A percentile compares a stretch with the other conserved stretches of the same genome.
These are phyloP conservation scores for Berberis vulgaris DNA, from an alignment of 164 flowering plant genomes.

Conservation along the genomic window DNA sequence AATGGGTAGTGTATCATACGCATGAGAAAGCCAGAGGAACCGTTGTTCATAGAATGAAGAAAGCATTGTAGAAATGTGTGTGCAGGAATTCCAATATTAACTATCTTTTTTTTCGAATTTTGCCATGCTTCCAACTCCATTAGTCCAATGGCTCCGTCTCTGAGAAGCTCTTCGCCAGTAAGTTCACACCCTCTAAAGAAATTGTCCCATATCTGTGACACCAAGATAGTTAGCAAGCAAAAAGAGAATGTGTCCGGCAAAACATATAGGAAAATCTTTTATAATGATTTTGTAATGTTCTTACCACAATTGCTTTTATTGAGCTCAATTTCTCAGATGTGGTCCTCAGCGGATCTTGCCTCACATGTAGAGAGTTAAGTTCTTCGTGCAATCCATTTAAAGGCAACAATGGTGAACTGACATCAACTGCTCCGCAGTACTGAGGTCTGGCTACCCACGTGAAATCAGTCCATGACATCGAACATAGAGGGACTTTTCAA, in stretches of 20 bases:
- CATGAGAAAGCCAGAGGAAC: constrained; percentile 33
- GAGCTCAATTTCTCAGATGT: constrained; percentile 21
- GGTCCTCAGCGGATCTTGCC: constrained; percentile 20
- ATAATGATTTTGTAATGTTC: neutral
- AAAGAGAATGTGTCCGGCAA: neutral
- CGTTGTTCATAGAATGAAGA: constrained; percentile 29
- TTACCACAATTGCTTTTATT: constrained; percentile 25
- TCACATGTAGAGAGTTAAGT: constrained; percentile 7
- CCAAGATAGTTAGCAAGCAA: constrained; percentile 2
- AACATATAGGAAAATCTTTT: neutral
- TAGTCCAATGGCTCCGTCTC: constrained; percentile 17
- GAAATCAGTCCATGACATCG: constrained; percentile 12
- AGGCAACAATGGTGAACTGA: constrained; percentile 11
- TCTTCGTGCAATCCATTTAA: constrained; percentile 18
- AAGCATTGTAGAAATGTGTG: constrained; percentile 30
- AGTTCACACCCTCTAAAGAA: constrained; percentile 25
- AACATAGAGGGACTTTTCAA: constrained; percentile 1
- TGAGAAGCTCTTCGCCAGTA: constrained; percentile 24
- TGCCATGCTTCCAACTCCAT: constrained; percentile 25
- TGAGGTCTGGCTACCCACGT: constrained; percentile 24
- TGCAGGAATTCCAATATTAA: constrained; percentile 29
- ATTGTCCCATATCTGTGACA: constrained; percentile 25
- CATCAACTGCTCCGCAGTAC: constrained; percentile 13
- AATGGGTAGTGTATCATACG: constrained; percentile 17
- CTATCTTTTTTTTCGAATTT: constrained; percentile 29